Base-by-base conservation (phyloP, 192 early-diverging fungal genomes). In the Gigaspora rosea region DNA sequence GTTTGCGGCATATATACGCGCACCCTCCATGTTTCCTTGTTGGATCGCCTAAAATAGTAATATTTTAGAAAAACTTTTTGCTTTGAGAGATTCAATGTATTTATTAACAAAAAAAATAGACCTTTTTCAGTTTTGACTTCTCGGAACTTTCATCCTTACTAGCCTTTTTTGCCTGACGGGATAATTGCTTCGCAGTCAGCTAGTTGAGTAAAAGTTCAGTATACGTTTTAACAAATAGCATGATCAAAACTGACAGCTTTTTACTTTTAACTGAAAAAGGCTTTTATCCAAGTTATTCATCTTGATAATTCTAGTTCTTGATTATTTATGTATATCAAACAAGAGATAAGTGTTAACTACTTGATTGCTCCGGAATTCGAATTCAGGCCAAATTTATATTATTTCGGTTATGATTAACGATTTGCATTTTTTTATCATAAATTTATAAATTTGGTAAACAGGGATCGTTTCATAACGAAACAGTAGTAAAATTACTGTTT, bases 1-100 rank as follows among this genome's bases (percentile, higher is more conserved):
- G 78, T 98, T 97, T 36, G 94, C 89, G 12, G 95, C 96, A 81
- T 96, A 94, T 77, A 99, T 92, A 76, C 93, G 91, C 12, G 98
- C 96, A 8, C 94, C 93, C 80, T 97, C 98, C 82, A 88, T 91
- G 79, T 98, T 95, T 48, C 93, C 92, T 82, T 93, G 89, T 85
- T 96, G 92, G 75, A 99, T 95, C 15, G 96, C 96, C 92, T 95
- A 66, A 22, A 67, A 63, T 27, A 33, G 8, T 9, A 51, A 7
- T 18, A 16, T 68, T 13, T 46, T 32, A 47, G n/a, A 9, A 76
- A 41, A 41, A 41, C 2, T 41, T 41, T 41, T 5, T 5, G 5
- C 5, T 41, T 41, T 5, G 36, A 64, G 20, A 8, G 20, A 15
- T 13, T 35, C 9, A n/a, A 35, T 13, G 35, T n/a, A 51, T 71